phyloP scores from a whole-genome alignment of 1,284 basidiomycete genomes.

The Cryptococcus hybrid region DNA sequence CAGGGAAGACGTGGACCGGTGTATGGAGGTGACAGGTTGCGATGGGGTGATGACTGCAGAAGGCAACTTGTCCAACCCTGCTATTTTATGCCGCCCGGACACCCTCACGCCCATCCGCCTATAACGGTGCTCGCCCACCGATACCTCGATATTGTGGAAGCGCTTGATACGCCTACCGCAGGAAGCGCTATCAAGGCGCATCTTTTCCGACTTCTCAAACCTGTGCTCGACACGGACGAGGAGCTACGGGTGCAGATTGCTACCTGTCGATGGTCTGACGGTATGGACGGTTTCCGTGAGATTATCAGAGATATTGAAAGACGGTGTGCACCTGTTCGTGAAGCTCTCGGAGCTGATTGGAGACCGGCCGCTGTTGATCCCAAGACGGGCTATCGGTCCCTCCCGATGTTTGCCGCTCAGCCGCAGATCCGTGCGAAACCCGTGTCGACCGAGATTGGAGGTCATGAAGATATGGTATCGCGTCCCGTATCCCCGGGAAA shows the following conservation, averaged over 20 bases:
- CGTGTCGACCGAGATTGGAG: conserved; percentile 26
- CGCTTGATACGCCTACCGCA: conserved; percentile 69
- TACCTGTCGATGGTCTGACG: conserved; percentile 35
- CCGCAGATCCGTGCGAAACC: conserved; percentile 69
- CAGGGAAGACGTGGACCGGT: conserved; percentile 72
- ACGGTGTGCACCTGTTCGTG: conserved; percentile 55
- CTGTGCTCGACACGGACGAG: conserved; percentile 63
- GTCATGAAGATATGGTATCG: conserved; percentile 16
- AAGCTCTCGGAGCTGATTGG: conserved; percentile 44
- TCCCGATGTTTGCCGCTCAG: conserved; percentile 83
- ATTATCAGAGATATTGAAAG: conserved; percentile 66
- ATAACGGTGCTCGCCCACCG: conserved; percentile 71
- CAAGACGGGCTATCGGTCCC: conserved; percentile 51
- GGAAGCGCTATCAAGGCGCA: conserved; percentile 84
- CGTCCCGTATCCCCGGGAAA: conserved; percentile 3
- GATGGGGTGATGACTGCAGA: conserved; percentile 96
- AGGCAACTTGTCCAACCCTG: conserved; percentile 91
- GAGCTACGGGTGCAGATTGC: conserved; percentile 66
- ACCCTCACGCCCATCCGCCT: conserved; percentile 58
- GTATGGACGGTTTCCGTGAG: conserved; percentile 51
- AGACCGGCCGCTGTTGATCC: conserved; percentile 32
- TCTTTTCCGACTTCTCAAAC: conserved; percentile 86
- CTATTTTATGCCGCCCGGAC: conserved; percentile 58
- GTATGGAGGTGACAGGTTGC: conserved; percentile 75
- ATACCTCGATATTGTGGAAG: conserved; percentile 78